Evolutionary conservation across 495 filamentous ascomycete species (phyloP).

Genomic region (Penicillium cinerascens): DNA sequence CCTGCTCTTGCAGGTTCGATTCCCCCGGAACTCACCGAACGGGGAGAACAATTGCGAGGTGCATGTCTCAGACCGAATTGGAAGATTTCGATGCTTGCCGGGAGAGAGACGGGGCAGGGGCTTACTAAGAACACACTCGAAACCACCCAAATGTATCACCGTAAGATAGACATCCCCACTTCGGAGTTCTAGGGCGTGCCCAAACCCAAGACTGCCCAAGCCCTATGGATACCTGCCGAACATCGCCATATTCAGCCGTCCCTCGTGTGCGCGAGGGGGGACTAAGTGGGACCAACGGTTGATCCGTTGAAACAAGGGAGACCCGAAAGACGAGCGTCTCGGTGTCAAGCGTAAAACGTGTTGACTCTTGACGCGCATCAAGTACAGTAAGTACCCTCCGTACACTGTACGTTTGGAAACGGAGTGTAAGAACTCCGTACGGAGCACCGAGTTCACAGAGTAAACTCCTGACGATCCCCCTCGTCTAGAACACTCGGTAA

Average conservation of each 20-base stretch:
- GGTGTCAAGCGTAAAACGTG: too few species aligned
- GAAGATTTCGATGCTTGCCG: neutral
- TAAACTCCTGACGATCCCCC: slow-evolving; percentile 15
- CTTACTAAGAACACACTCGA: neutral
- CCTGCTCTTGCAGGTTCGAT: neutral
- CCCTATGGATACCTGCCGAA: neutral
- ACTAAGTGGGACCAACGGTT: slow-evolving; percentile 2
- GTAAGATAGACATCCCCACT: neutral
- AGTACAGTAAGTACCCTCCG: too few species aligned
- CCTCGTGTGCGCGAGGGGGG: slow-evolving; percentile 4
- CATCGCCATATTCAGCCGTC: neutral
- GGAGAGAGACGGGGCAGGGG: too few species aligned
- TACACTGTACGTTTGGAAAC: too few species aligned
- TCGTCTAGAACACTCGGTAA: slow-evolving; percentile 9
- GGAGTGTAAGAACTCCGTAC: too few species aligned
- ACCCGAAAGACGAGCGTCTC: slow-evolving; percentile 9
- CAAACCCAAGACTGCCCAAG: neutral
- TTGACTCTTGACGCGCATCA: too few species aligned
- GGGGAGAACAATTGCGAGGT: neutral
- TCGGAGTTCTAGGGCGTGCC: too few species aligned
- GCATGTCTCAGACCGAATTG: neutral
- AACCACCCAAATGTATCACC: neutral
- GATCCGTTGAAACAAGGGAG: slow-evolving; percentile 18
- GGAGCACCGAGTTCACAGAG: slow-evolving; percentile 1
- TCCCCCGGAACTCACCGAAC: slow-evolving; percentile 12